phyloP scores from a whole-genome alignment of 441 rosid species.

The Erodium moschatum region DNA sequence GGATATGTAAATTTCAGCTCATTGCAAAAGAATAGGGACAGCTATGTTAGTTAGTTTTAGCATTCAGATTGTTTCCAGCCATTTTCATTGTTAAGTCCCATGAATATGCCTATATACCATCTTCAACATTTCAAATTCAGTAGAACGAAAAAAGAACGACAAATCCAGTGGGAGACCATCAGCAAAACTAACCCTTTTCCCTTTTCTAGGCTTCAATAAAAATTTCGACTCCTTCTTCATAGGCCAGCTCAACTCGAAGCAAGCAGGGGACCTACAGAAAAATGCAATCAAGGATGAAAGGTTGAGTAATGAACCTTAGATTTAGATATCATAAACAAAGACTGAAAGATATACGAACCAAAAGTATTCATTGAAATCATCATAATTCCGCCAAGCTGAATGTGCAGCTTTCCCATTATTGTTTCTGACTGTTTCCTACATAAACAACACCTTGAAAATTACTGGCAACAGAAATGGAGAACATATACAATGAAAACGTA shows the following conservation, averaged over 20 bases:
- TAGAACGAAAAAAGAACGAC: neutral
- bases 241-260: conserved; percentile 92
- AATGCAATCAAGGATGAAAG: conserved; percentile 13
- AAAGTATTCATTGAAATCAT: conserved; percentile 97
- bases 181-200: conserved; percentile 64
- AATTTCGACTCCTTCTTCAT: conserved; percentile 51
- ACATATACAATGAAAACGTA: conserved; percentile 11
- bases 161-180: conserved; percentile 14
- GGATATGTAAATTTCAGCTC: neutral
- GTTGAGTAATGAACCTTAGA: conserved; percentile 14
- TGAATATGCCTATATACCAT: neutral
- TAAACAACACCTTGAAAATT: conserved; percentile 12
- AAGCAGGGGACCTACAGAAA: conserved; percentile 72
- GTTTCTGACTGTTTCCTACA: conserved; percentile 70
- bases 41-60: neutral
- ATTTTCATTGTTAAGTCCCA: neutral
- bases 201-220: conserved; percentile 43
- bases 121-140: neutral
- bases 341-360: conserved; percentile 48
- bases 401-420: conserved; percentile 92
- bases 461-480: neutral
- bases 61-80: neutral
- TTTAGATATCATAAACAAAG: conserved; percentile 13
- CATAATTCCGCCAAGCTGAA: conserved; percentile 98
- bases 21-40: neutral